Conservation (phyloP, 495 filamentous ascomycete genomes). For the Aspergillus funiculosus region DNA sequence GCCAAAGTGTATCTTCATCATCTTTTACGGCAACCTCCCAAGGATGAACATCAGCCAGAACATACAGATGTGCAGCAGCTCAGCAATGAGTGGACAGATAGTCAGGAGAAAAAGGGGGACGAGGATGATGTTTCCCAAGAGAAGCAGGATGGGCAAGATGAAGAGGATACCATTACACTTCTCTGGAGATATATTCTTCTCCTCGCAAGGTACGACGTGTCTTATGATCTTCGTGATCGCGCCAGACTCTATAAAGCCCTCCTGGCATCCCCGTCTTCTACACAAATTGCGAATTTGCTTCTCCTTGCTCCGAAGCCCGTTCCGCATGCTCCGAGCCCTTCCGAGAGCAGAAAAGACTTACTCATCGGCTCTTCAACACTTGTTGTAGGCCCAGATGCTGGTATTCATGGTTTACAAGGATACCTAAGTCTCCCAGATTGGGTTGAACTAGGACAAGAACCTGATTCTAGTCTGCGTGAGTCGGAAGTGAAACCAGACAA, state of each 20-base stretch:
- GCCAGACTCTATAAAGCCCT: slow-evolving; percentile 81
- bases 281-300: slow-evolving; percentile 82
- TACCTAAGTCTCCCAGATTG: slow-evolving; percentile 77
- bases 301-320: slow-evolving; percentile 92
- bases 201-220: slow-evolving; percentile 83
- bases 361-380: slow-evolving; percentile 78
- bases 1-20: slow-evolving; percentile 93
- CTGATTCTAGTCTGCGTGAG: slow-evolving; percentile 66
- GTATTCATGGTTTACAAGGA: slow-evolving; percentile 62
- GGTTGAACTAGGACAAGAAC: slow-evolving; percentile 76
- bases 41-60: slow-evolving; percentile 21
- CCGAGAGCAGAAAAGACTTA: slow-evolving; percentile 67
- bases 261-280: slow-evolving; percentile 63
- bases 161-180: slow-evolving; percentile 56
- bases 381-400: slow-evolving; percentile 69
- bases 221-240: slow-evolving; percentile 90
- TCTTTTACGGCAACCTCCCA: slow-evolving; percentile 53
- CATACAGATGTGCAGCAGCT: slow-evolving; percentile 20
- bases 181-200: slow-evolving; percentile 82
- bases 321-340: slow-evolving; percentile 78
- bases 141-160: slow-evolving; percentile 22
- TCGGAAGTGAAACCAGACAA: slow-evolving; percentile 29
- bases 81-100: slow-evolving; percentile 40
- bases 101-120: slow-evolving; percentile 30
- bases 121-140: slow-evolving; percentile 25